phyloP scores from a whole-genome alignment of 805 yeast species.

The Saccharomycopsis microspora region DNA sequence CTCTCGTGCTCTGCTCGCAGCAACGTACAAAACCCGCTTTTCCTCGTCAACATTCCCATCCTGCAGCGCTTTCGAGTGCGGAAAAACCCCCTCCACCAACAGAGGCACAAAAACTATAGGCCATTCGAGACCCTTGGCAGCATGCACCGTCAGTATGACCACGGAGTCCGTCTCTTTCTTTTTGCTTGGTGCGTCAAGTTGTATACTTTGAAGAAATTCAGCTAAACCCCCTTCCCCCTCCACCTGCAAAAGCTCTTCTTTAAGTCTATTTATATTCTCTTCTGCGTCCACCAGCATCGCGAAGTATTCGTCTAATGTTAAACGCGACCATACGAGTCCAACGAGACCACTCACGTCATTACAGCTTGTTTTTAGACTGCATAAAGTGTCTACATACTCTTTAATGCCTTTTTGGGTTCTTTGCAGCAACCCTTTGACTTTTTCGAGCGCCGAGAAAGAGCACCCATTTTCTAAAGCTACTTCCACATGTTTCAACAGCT shows the following conservation, averaged over 20 bases:
- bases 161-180: conserved; percentile 24
- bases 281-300: too few relatives aligned
- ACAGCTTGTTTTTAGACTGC: too few relatives aligned
- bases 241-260: conserved; percentile 8
- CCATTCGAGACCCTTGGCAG: conserved; percentile 94
- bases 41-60: conserved; percentile 48
- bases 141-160: conserved; percentile 74
- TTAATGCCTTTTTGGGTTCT: too few relatives aligned
- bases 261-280: too few relatives aligned
- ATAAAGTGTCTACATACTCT: too few relatives aligned
- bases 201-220: background rate
- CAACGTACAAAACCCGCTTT: conserved; percentile 77
- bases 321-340: too few relatives aligned
- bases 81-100: conserved; percentile 52
- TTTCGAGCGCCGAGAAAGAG: too few relatives aligned
- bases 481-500: too few relatives aligned
- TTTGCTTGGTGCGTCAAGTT: background rate
- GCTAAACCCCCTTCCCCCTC: conserved; percentile 7
- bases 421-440: too few relatives aligned
- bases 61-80: conserved; percentile 39
- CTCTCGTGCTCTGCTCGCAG: conserved; percentile 59
- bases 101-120: conserved; percentile 81
- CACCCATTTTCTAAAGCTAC: too few relatives aligned
- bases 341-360: too few relatives aligned
- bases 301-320: too few relatives aligned